phyloP scores from a whole-genome alignment of 139 green algal genomes.

The Chlamydomonas sp. region DNA sequence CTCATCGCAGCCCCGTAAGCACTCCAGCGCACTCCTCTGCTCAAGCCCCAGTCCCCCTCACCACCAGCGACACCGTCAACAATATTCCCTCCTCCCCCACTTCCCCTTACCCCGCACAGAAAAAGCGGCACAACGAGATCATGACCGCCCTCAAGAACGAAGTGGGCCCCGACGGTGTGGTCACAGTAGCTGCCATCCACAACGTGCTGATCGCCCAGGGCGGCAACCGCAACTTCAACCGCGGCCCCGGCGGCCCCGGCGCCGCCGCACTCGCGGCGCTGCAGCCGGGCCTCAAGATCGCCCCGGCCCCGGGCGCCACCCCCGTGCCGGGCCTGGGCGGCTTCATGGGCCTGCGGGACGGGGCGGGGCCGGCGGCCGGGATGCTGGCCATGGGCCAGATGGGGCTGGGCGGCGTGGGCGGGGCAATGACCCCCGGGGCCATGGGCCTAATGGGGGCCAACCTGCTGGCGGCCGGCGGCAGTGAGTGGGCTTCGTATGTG shows the following conservation, averaged over 20 bases:
- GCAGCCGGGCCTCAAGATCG: background rate
- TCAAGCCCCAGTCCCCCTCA: no score
- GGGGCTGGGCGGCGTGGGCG: background rate
- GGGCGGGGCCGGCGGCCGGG: background rate
- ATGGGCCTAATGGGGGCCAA: no score
- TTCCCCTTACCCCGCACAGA: background rate
- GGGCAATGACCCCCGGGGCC: no score
- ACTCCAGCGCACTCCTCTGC: no score
- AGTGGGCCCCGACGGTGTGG: conserved; percentile 11
- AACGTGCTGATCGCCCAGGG: conserved; percentile 23
- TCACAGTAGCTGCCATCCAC: conserved; percentile 35
- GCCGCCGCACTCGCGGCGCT: background rate
- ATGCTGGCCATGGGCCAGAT: background rate
- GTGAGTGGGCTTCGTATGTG: no score
- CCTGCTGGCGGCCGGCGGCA: no score
- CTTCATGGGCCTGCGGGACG: background rate
- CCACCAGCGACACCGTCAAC: no score
- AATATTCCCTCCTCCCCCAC: no score
- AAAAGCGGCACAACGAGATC: conserved; percentile 35
- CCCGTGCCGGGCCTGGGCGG: background rate
- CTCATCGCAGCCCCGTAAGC: no score
- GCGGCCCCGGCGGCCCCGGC: background rate
- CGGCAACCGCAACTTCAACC: background rate
- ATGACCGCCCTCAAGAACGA: conserved; percentile 12
- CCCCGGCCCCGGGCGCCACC: no score